Base-by-base conservation (phyloP, 495 filamentous ascomycete species). In the Penicillium macrosclerotiorum region DNA sequence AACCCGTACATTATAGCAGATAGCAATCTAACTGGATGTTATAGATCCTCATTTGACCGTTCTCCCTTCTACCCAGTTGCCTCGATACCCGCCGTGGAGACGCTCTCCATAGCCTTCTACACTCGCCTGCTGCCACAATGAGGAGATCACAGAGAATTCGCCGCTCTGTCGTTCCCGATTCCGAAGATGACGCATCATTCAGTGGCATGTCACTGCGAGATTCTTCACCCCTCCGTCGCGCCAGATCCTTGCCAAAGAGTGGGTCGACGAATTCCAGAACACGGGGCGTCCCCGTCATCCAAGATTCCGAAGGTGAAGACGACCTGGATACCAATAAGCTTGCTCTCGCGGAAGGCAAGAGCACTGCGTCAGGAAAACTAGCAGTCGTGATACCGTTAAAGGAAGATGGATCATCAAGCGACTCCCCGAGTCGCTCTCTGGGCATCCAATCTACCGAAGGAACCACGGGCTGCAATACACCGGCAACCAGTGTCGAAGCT, bases 401-500 rank as follows among this genome's bases (percentile, higher is more conserved):
- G 18, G 69, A 61, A 25, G 54, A 54, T 32, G 37, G 33, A 5
- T 56, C 62, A 11, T 37, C 64, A 0, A 51, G 47, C 17, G 57
- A 58, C 17, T 63, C 61, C 0, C 45, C 54, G 18, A 52, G 63
- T 1, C 37, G 52, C 50, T 55, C 73, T 3, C 17, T 59, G 14
- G 69, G 60, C 3, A 59, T 42, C 47, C 45, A 8, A 35, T 72
- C 64, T 20, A 30, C 54, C 34, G 69, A 76, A 29, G 77, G 76
- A 1, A 80, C 74, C 5, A 81, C 75, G 38, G 83, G 80, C 20
- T 83, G 79, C 54, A 82, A 81, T 31, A 95, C 90, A 4, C 88
- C 89, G 7, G 83, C 80, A 16, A 95, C 89, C 9, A 93, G 88
- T 59, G 75, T 80, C 47, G 68, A 73, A 4, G 86, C 86, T 7